Evolutionary conservation across 2,329 filamentous ascomycete species (phyloP).

Genomic region (Torrubiella hemipterigena): DNA sequence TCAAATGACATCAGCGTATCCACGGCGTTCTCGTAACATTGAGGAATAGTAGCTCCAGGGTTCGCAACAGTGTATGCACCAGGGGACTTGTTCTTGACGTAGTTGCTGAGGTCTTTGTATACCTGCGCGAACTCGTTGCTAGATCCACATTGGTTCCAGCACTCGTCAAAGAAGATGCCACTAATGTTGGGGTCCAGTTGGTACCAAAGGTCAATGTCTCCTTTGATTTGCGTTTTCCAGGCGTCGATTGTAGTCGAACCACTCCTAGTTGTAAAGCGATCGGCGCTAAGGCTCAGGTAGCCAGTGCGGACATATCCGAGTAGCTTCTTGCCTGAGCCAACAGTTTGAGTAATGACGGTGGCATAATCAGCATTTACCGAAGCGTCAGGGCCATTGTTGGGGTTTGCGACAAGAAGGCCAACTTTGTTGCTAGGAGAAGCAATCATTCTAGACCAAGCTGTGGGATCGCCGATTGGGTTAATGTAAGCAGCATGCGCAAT

Average conservation of each 20-base stretch:
- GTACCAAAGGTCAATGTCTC: constrained; percentile 14
- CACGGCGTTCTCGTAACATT: constrained; percentile 17
- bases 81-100: constrained; percentile 12
- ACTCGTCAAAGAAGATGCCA: constrained; percentile 21
- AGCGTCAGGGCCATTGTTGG: not conserved
- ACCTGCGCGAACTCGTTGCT: constrained; percentile 14
- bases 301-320: constrained; percentile 7
- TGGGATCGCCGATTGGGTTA: too few relatives aligned
- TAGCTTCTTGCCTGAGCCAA: constrained; percentile 3
- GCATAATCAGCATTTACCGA: not conserved
- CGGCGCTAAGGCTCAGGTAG: constrained; percentile 3
- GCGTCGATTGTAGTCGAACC: constrained; percentile 10
- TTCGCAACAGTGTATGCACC: constrained; percentile 14
- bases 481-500: too few relatives aligned
- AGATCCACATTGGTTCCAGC: constrained; percentile 15
- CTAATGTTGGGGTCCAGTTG: constrained; percentile 11
- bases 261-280: constrained; percentile 13
- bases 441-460: not conserved
- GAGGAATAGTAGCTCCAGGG: constrained; percentile 11
- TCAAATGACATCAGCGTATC: constrained; percentile 20
- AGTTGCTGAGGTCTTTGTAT: constrained; percentile 13
- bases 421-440: not conserved
- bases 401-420: not conserved
- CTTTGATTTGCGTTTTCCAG: constrained; percentile 13
- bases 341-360: constrained; percentile 2